Conservation (phyloP, 2,329 filamentous ascomycete genomes). For the Pseudogymnoascus sp. region DNA sequence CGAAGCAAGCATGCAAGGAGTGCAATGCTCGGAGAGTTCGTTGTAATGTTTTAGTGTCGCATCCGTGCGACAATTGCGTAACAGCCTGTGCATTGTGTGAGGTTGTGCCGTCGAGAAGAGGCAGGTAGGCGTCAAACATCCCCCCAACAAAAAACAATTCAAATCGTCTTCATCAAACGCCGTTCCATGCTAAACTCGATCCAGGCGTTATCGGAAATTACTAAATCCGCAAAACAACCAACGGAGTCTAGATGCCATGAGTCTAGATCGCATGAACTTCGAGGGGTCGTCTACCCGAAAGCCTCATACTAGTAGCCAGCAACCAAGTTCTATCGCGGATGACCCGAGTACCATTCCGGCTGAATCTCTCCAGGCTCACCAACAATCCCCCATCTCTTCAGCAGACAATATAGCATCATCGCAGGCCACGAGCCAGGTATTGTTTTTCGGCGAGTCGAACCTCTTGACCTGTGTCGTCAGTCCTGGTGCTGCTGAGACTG, state of each 20-base stretch:
- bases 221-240: background rate
- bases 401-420: background rate
- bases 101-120: conserved; percentile 33
- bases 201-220: background rate
- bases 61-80: conserved; percentile 35
- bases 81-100: conserved; percentile 32
- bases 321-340: background rate
- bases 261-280: background rate
- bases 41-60: conserved; percentile 36
- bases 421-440: background rate
- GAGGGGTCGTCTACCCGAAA: background rate
- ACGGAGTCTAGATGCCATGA: background rate
- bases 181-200: background rate
- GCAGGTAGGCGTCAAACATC: conserved; percentile 29
- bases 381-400: background rate
- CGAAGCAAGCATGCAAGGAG: conserved; percentile 35
- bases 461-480: conserved; percentile 30
- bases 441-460: conserved; percentile 10
- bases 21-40: conserved; percentile 38
- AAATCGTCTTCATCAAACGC: background rate
- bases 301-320: background rate
- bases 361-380: background rate
- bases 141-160: background rate
- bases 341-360: background rate
- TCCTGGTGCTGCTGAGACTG: conserved; percentile 26